Conservation (phyloP, 208 protist genomes). For the Giardia duodenalis region DNA sequence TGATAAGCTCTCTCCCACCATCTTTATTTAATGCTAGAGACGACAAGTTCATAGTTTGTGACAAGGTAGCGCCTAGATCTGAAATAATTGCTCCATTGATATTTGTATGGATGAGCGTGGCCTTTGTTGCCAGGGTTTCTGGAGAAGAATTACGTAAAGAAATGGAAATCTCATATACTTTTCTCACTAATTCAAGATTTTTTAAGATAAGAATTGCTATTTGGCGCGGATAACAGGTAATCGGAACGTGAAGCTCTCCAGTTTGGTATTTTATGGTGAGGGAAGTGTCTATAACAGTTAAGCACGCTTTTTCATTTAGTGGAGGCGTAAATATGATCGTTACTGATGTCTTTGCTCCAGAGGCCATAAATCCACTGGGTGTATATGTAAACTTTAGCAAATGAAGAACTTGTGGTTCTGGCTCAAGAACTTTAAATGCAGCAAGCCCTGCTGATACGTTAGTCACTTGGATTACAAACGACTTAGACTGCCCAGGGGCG, state of each 20-base stretch:
- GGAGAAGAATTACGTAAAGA: too few species aligned
- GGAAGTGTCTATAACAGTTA: neutral
- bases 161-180: neutral
- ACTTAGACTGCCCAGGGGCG: neutral
- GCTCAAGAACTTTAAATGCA: neutral
- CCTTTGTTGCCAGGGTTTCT: too few species aligned
- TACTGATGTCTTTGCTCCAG: neutral
- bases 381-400: neutral
- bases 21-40: too few species aligned
- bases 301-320: neutral
- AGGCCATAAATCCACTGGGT: neutral
- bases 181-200: neutral
- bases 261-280: neutral
- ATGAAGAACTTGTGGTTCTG: neutral
- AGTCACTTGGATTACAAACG: neutral
- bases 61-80: too few species aligned
- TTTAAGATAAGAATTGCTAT: neutral
- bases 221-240: neutral
- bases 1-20: too few species aligned
- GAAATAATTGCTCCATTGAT: too few species aligned
- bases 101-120: too few species aligned
- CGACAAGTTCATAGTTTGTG: too few species aligned
- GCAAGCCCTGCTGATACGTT: neutral
- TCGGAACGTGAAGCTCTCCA: neutral
- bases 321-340: neutral